Base-by-base conservation (phyloP, 2,329 filamentous ascomycete genomes). In the Botrytis porri region DNA sequence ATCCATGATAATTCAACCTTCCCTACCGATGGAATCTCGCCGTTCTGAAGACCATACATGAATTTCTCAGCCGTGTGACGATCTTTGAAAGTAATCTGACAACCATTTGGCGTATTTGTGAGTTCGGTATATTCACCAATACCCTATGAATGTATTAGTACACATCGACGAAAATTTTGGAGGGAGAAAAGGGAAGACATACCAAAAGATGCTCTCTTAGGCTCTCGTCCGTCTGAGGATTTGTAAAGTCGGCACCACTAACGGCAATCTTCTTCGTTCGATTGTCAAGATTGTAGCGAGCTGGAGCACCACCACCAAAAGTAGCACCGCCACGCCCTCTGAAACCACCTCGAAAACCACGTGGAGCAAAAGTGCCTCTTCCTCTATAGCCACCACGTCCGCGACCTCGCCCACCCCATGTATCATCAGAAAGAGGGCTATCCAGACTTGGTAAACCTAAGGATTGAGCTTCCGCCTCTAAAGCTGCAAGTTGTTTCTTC, bases 121-220 rank as follows among this genome's bases (percentile, higher is more conserved):
- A 92, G 86, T 43, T 87, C 86, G 51, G 86, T 86, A 76, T 89
- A 90, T 73, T 91, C 89, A 70, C 89, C 89, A 45, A 90, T 83
- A 74, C 87, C 87, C 89, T 90, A 69, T 32, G 54, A 48, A 66
- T 67, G 37, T 77, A 14, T 71, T 77, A 76, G 72, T 41, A 51
- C 22, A 51, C 35, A 8, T 37, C 35, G 73, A 51, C 57, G 29
- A n/a, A 76, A 6, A 39, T 32, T 45, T 6, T 37, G 66, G 74
- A 22, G 66, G 1, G 16, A 59, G 64, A 35, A 39, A 18, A 20
- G 2, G 9, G 20, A 32, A 59, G 62, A 83, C 88, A 82, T 83
- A 92, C 90, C 75, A 93, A 84, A 35, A 95, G 86, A 81, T 92
- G 91, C 78, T 93, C 90, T 75, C 92, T 86, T 61, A 95, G 83